Conservation (phyloP, 768 basidiomycete genomes). For the Boletus coccyginus region DNA sequence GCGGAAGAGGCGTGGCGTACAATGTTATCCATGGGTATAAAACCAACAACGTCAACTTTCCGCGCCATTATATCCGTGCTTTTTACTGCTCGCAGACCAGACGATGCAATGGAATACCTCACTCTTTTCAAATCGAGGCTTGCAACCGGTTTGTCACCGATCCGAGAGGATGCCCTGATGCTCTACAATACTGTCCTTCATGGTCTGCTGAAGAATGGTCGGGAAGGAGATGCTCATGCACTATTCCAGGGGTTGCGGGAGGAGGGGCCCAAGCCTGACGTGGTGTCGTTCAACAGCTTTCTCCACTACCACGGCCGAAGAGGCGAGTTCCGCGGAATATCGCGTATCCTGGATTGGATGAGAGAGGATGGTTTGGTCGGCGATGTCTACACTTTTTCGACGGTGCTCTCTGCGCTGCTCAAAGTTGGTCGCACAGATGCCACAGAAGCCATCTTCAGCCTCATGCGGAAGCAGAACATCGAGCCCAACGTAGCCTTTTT, state of each 20-base stretch:
- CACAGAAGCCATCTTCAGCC: constrained; percentile 54
- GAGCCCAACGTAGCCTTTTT: constrained; percentile 74
- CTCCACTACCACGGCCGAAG: constrained; percentile 63
- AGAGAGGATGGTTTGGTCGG: constrained; percentile 52
- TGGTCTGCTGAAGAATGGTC: constrained; percentile 52
- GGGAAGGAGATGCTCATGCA: constrained; percentile 38
- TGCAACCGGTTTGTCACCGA: constrained; percentile 16
- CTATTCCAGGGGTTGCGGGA: constrained; percentile 45
- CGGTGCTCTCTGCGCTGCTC: constrained; percentile 75
- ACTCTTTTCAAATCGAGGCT: constrained; percentile 41
- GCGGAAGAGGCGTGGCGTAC: constrained; percentile 60
- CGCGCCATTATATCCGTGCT: constrained; percentile 66
- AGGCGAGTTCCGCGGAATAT: constrained; percentile 61
- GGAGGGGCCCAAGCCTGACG: constrained; percentile 61
- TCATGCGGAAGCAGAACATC: constrained; percentile 77
- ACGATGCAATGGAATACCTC: constrained; percentile 54
- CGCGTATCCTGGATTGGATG: constrained; percentile 57
- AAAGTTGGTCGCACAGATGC: constrained; percentile 67
- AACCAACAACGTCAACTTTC: constrained; percentile 64
- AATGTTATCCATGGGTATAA: constrained; percentile 55
- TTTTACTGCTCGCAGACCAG: constrained; percentile 48
- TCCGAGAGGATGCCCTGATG: constrained; percentile 34
- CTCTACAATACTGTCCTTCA: constrained; percentile 78
- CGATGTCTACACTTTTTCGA: constrained; percentile 86
- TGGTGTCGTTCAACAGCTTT: constrained; percentile 80